Percentiles rank a stretch among this genome's conserved stretches.
Conservation (phyloP, 495 filamentous ascomycete species). For the Lasiosphaeria ovina region DNA sequence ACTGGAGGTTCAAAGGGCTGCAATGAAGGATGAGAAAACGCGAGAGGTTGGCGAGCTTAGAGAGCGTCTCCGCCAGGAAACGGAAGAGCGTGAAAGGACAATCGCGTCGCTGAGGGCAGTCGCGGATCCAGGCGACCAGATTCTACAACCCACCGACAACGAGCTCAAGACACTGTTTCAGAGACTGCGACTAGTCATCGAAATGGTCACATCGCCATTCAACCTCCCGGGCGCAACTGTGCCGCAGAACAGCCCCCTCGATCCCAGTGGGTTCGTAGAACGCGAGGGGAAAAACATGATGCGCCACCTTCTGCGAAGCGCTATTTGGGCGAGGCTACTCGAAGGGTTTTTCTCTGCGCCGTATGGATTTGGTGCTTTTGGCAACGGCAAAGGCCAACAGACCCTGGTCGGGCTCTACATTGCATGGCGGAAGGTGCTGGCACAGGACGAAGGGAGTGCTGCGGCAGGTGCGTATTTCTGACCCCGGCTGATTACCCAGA, state of each 20-base stretch:
- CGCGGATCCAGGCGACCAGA: conserved; percentile 13
- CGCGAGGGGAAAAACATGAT: conserved; percentile 8
- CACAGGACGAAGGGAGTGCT: neutral
- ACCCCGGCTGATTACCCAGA: neutral
- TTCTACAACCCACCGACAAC: conserved; percentile 23
- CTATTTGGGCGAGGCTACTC: conserved; percentile 24
- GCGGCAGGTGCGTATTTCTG: neutral
- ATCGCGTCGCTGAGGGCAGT: neutral
- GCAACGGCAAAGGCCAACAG: conserved; percentile 5
- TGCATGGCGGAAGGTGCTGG: conserved; percentile 11
- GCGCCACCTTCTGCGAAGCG: conserved; percentile 22
- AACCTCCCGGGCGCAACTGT: conserved; percentile 12
- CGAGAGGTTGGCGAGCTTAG: neutral
- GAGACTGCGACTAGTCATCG: conserved; percentile 20
- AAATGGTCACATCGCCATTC: conserved; percentile 15
- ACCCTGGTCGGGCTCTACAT: conserved; percentile 11
- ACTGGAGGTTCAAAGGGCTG: neutral
- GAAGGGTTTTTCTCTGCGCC: conserved; percentile 31
- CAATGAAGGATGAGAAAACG: neutral
- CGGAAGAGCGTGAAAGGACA: conserved; percentile 2
- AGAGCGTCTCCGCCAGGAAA: neutral
- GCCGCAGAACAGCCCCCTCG: conserved; percentile 5
- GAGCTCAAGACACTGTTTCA: conserved; percentile 24
- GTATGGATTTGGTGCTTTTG: conserved; percentile 33
- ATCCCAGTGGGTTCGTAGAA: conserved; percentile 15